phyloP scores from a whole-genome alignment of 352 stramenopile species.

The Saprolegnia parasitica region DNA sequence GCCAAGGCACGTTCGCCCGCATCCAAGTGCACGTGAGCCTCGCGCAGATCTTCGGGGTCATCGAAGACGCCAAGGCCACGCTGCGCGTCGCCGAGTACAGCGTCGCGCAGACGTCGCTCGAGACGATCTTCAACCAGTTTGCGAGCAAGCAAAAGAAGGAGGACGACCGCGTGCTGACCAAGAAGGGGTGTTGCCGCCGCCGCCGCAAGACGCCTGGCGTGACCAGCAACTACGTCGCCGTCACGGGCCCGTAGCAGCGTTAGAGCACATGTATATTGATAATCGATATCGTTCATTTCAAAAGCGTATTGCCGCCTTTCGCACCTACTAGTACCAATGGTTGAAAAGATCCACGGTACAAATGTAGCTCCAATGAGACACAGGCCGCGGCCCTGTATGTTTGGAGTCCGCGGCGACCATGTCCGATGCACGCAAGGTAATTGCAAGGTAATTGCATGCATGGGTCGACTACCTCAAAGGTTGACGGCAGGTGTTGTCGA shows the following conservation, averaged over 20 bases:
- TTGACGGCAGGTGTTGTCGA: too few species aligned
- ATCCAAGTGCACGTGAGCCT: slow-evolving; percentile 44
- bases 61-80: slow-evolving; percentile 44
- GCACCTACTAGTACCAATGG: background rate
- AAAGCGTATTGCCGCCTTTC: background rate
- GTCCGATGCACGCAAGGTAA: too few species aligned
- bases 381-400: too few species aligned
- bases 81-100: slow-evolving; percentile 70
- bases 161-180: slow-evolving; percentile 2
- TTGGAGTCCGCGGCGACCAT: too few species aligned
- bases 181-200: background rate
- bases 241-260: background rate
- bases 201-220: background rate
- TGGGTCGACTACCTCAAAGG: too few species aligned
- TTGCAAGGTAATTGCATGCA: too few species aligned
- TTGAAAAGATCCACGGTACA: background rate
- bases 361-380: too few species aligned
- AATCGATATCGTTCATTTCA: background rate
- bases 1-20: slow-evolving; percentile 54
- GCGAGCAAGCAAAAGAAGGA: slow-evolving; percentile 42
- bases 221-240: background rate
- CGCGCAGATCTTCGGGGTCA: slow-evolving; percentile 42
- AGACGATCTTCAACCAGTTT: slow-evolving; percentile 87
- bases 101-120: slow-evolving; percentile 74
- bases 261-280: too few species aligned